Percentiles rank a stretch among this genome's conserved stretches.
phyloP scores from a whole-genome alignment of 257 asterid species.

The Solanum gracilifrons region DNA sequence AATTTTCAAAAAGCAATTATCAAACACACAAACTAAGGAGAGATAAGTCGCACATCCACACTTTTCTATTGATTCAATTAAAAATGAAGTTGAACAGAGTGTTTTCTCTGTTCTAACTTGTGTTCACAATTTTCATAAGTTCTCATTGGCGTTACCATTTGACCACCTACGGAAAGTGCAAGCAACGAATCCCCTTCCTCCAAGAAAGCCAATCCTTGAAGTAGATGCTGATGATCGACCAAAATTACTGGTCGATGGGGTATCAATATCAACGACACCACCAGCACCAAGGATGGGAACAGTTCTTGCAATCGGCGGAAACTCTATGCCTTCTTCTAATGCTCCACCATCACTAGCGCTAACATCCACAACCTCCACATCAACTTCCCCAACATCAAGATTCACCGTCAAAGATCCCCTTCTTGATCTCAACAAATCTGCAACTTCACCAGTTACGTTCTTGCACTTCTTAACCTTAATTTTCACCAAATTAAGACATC shows the following conservation, averaged over 20 bases:
- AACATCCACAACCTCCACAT: conserved; percentile 33
- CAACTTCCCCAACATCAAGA: conserved; percentile 65
- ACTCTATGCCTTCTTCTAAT: conserved; percentile 39
- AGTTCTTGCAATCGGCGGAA: conserved; percentile 18
- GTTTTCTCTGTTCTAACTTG: conserved; percentile 2
- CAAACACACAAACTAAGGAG: neutral
- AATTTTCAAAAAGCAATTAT: neutral
- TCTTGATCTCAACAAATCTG: conserved; percentile 54
- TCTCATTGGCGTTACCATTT: conserved; percentile 24
- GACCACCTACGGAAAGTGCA: conserved; percentile 55
- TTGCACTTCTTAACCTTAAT: conserved; percentile 76
- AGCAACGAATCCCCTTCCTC: conserved; percentile 45
- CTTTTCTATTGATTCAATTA: neutral
- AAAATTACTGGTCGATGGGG: conserved; percentile 16
- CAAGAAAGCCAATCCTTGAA: conserved; percentile 38
- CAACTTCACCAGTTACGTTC: conserved; percentile 49
- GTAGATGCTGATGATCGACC: conserved; percentile 22
- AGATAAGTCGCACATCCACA: neutral
- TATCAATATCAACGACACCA: conserved; percentile 2
- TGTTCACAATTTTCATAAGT: conserved; percentile 16
- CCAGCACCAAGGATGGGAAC: neutral
- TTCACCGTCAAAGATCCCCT: conserved; percentile 45
- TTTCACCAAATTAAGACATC: conserved; percentile 79
- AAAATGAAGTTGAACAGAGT: neutral
- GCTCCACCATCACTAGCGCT: conserved; percentile 41